phyloP scores from a whole-genome alignment of 495 filamentous ascomycete species.

The Halenospora varia region DNA sequence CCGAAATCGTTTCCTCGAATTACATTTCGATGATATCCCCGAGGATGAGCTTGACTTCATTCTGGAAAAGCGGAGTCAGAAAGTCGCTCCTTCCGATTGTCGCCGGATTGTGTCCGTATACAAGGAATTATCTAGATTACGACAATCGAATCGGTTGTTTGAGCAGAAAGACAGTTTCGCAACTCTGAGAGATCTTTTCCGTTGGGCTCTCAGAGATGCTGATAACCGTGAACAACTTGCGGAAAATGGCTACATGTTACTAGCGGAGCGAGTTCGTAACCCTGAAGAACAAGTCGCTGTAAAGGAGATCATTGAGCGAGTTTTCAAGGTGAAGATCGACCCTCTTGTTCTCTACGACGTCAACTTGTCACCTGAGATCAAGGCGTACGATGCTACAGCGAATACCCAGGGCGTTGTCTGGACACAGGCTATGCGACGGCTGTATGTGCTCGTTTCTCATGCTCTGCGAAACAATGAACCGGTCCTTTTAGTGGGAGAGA shows the following conservation, averaged over 20 bases:
- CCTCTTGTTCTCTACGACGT: constrained; percentile 65
- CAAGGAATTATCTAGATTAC: constrained; percentile 78
- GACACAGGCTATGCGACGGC: constrained; percentile 89
- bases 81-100: constrained; percentile 88
- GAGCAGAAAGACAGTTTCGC: constrained; percentile 98
- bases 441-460: constrained; percentile 79
- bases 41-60: constrained; percentile 94
- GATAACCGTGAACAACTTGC: constrained; percentile 87
- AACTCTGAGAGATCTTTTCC: constrained; percentile 91
- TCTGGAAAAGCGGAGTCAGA: constrained; percentile 76
- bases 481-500: constrained; percentile 90
- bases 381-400: constrained; percentile 43
- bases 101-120: constrained; percentile 90
- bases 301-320: constrained; percentile 84
- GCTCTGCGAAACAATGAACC: constrained; percentile 91
- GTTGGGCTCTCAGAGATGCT: constrained; percentile 87
- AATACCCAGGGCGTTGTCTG: constrained; percentile 68
- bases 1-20: constrained; percentile 91
- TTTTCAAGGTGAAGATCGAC: constrained; percentile 83
- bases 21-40: constrained; percentile 98
- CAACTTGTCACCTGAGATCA: constrained; percentile 48
- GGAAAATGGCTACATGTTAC: constrained; percentile 89
- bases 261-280: constrained; percentile 92
- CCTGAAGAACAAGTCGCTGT: constrained; percentile 79
- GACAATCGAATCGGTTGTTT: constrained; percentile 85